phyloP scores from a whole-genome alignment of 352 stramenopile genomes.

The Pythium volutum region DNA sequence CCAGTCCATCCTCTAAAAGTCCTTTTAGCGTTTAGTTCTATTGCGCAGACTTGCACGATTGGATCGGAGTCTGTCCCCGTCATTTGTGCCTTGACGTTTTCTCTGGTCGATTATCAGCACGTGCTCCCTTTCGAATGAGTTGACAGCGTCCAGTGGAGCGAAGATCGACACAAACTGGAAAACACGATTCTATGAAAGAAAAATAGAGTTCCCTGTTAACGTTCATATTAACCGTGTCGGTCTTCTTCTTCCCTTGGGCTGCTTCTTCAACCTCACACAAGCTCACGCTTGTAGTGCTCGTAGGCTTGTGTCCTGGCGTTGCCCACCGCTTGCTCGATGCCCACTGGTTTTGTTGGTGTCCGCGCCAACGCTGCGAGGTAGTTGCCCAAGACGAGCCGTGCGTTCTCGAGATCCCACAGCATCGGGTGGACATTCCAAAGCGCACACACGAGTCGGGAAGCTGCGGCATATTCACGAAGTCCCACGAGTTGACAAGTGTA shows the following conservation, averaged over 20 bases:
- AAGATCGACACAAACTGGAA: conserved; percentile 1
- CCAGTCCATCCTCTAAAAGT: no score
- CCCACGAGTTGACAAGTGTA: conserved; percentile 61
- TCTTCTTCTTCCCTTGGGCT: not conserved
- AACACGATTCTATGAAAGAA: not conserved
- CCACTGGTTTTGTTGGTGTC: not conserved
- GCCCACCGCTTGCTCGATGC: not conserved
- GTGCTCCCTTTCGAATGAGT: no score
- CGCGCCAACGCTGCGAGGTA: conserved; percentile 38
- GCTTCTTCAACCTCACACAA: conserved; percentile 5
- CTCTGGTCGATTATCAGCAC: no score
- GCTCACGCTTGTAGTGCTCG: conserved; percentile 20
- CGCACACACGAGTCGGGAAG: conserved; percentile 47
- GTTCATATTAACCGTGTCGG: no score
- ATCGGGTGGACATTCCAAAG: conserved; percentile 55
- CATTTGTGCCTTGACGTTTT: no score
- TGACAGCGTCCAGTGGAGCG: no score
- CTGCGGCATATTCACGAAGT: conserved; percentile 41
- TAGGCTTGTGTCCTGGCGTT: conserved; percentile 8
- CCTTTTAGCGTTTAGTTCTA: no score
- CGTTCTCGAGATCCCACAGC: conserved; percentile 68
- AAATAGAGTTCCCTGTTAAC: not conserved
- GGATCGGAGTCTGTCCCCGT: no score
- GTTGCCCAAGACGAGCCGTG: conserved; percentile 53
- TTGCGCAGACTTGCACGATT: no score